A percentile compares a stretch with the other conserved stretches of the same genome.
Evolutionary conservation across 164 flowering plant genomes (phyloP).

Genomic region (Tetracentron sinense): DNA sequence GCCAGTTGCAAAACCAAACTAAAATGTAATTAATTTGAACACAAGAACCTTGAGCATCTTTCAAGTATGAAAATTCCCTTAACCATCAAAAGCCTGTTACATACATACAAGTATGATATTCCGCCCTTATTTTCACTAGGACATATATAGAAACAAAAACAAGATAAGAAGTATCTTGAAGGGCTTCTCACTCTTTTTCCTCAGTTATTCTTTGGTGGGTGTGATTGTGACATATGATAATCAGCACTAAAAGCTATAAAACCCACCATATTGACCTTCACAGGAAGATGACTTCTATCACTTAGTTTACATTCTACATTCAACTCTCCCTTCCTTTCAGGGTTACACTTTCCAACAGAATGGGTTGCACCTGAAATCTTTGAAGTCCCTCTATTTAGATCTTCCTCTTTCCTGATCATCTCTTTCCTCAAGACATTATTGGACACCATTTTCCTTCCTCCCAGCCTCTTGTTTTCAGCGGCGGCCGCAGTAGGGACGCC

Average conservation of each 20-base stretch:
- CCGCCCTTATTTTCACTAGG: slow-evolving; percentile 14
- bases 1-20: not conserved
- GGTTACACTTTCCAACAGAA: slow-evolving; percentile 21
- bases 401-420: slow-evolving; percentile 14
- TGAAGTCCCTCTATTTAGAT: slow-evolving; percentile 10
- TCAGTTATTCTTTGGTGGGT: slow-evolving; percentile 64
- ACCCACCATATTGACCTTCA: slow-evolving; percentile 25
- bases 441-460: slow-evolving; percentile 38
- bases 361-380: slow-evolving; percentile 34
- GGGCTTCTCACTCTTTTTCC: slow-evolving; percentile 19
- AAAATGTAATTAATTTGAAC: not conserved
- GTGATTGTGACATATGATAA: slow-evolving; percentile 44
- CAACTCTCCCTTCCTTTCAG: slow-evolving; percentile 13
- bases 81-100: slow-evolving; percentile 15
- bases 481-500: slow-evolving; percentile 15
- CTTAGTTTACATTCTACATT: slow-evolving; percentile 27
- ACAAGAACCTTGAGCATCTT: slow-evolving; percentile 4
- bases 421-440: slow-evolving; percentile 16
- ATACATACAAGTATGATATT: slow-evolving; percentile 37
- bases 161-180: slow-evolving; percentile 6
- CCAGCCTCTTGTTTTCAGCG: slow-evolving; percentile 7
- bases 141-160: slow-evolving; percentile 9
- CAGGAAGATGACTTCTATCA: slow-evolving; percentile 14
- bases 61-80: slow-evolving; percentile 14
- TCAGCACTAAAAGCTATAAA: slow-evolving; percentile 48